Evolutionary conservation across 257 asterid genomes (phyloP), one percentile per base, ranked within the genome.

Genomic region (Nicotiana tomentosiformis): DNA sequence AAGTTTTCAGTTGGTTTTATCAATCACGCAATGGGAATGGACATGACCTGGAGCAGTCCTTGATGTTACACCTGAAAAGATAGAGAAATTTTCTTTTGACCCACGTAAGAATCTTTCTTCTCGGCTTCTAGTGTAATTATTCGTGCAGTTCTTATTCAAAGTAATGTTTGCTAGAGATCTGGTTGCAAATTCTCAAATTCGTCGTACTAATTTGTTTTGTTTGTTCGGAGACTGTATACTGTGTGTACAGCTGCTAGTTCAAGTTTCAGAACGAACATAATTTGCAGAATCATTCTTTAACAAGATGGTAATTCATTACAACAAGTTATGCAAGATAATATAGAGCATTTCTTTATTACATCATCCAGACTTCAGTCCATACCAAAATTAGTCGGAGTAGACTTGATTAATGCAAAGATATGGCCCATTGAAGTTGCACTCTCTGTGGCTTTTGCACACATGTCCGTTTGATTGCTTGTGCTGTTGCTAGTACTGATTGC

Each of bases 31-130:
- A 66, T 33, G 20, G 66, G 43, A 26, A 66, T 68, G 78, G 67
- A 78, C 90, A 93, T 95, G 95, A 70, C 92, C 94, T 12, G 97
- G 93, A 49, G 69, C 85, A 66, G 89, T 87, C 79, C 93, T 93
- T 60, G 97, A 93, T 68, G 93, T 93, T 84, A 91, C 91, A 49
- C 89, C 90, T 18, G 87, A 87, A 66, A 91, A 88, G 92, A 86
- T 93, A 26, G 95, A 91, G 66, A 90, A 87, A 82, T 90, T 93
- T 83, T 82, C 90, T 20, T 89, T 91, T 57, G 95, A 91, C 81
- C 97, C 95, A 83, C 32, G 94, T 91, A 87, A 90, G 90, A 69
- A 56, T 82, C 76, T 72, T 61, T 18, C 10, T 57, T 39, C 79
- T 60, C 7, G 39, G n/a, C 12, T n/a, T 69, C 58, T 53, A 23